Conservation (phyloP, 2,329 filamentous ascomycete species). For the Colletotrichum viniferum region DNA sequence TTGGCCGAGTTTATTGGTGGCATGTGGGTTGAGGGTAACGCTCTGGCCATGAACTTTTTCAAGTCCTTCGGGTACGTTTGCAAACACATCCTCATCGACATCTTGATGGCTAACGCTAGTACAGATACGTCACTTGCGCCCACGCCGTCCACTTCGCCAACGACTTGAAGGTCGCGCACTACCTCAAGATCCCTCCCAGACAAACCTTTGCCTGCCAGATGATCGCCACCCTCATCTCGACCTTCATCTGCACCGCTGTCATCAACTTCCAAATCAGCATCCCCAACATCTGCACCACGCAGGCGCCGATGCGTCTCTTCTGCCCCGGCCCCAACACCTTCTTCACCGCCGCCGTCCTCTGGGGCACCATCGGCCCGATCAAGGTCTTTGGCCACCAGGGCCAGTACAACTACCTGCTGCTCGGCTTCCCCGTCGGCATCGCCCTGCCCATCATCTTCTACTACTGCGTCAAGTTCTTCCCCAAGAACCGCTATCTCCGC, state of each 20-base stretch:
- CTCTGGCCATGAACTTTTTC: slow-evolving; percentile 52
- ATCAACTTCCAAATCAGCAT: slow-evolving; percentile 53
- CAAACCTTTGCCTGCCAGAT: slow-evolving; percentile 65
- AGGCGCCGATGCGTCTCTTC: slow-evolving; percentile 52
- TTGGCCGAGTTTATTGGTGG: slow-evolving; percentile 54
- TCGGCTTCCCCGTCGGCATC: slow-evolving; percentile 56
- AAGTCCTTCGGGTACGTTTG: slow-evolving; percentile 34
- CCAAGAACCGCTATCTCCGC: slow-evolving; percentile 33
- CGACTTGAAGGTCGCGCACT: slow-evolving; percentile 55
- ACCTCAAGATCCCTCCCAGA: slow-evolving; percentile 65
- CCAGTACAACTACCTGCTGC: slow-evolving; percentile 50
- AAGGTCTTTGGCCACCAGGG: slow-evolving; percentile 54
- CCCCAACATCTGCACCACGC: slow-evolving; percentile 49
- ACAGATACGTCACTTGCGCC: slow-evolving; percentile 48
- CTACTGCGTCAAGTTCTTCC: slow-evolving; percentile 45
- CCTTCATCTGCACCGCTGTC: slow-evolving; percentile 54
- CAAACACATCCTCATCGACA: not conserved
- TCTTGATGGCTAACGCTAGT: not conserved
- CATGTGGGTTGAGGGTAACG: slow-evolving; percentile 44
- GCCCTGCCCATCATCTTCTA: slow-evolving; percentile 47
- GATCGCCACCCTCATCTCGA: slow-evolving; percentile 58
- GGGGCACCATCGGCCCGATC: slow-evolving; percentile 57
- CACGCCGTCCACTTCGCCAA: slow-evolving; percentile 57
- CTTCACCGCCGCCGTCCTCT: slow-evolving; percentile 60
- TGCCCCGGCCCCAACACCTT: slow-evolving; percentile 60